Evolutionary conservation across 2,329 filamentous ascomycete species (phyloP).

Genomic region (Nigrospora osmanthi): DNA sequence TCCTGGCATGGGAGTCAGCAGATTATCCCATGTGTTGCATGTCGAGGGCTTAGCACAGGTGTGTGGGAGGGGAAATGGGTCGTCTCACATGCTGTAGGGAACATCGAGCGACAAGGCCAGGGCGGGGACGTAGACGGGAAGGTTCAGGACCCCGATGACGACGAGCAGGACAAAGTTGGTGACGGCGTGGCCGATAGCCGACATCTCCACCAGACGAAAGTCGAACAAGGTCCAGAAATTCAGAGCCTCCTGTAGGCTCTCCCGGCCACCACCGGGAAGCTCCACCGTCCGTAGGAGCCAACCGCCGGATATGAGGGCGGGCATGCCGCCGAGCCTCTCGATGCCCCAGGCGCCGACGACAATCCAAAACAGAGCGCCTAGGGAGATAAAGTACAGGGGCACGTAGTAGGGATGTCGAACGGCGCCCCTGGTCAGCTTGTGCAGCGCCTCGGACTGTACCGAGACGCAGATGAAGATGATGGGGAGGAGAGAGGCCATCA

Average conservation of each 20-base stretch:
- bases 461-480: not conserved
- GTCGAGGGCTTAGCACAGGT: too few species aligned
- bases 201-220: not conserved
- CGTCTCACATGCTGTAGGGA: not conserved
- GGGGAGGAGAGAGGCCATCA: not conserved
- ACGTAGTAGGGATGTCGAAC: not conserved
- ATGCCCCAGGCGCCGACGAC: not conserved
- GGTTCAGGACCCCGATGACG: not conserved
- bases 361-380: not conserved
- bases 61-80: too few species aligned
- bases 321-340: not conserved
- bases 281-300: not conserved
- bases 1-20: not conserved
- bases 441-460: not conserved
- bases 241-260: not conserved
- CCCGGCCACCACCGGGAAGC: not conserved
- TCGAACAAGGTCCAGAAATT: not conserved
- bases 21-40: too few species aligned
- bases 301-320: not conserved
- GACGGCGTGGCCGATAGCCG: not conserved
- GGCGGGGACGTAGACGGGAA: not conserved
- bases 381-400: not conserved
- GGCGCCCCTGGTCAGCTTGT: not conserved
- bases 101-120: not conserved
- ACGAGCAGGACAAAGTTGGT: not conserved